Conservation (phyloP, 495 filamentous ascomycete species). For the Gamarada debralockiae region DNA sequence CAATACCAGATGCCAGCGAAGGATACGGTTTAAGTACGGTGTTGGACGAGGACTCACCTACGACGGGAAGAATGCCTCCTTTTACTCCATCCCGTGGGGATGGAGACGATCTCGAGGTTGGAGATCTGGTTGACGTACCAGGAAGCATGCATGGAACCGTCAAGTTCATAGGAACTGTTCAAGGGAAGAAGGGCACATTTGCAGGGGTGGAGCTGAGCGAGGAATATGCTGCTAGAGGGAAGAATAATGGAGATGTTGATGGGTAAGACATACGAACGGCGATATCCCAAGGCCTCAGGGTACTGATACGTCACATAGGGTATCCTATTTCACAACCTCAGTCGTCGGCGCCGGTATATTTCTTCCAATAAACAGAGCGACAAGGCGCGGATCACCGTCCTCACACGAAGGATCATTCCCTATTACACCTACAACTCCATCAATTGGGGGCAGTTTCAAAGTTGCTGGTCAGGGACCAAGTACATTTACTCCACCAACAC, state of each 20-base stretch:
- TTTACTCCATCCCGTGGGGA: conserved; percentile 32
- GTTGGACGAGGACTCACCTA: conserved; percentile 39
- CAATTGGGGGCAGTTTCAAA: conserved; percentile 46
- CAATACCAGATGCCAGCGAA: conserved; percentile 57
- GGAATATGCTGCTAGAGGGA: conserved; percentile 77
- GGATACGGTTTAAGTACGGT: conserved; percentile 52
- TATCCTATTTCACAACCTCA: conserved; percentile 79
- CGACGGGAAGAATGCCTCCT: conserved; percentile 33
- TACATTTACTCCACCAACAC: conserved; percentile 61
- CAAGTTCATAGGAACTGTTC: conserved; percentile 82
- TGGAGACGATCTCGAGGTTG: conserved; percentile 61
- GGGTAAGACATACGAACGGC: conserved; percentile 55
- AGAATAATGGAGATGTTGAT: conserved; percentile 96
- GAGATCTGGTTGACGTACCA: conserved; percentile 90
- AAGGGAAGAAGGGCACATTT: conserved; percentile 87
- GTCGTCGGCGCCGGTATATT: conserved; percentile 87
- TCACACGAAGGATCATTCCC: conserved; percentile 56
- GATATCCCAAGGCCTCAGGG: background rate
- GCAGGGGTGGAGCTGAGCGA: conserved; percentile 88
- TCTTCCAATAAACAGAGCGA: conserved; percentile 80
- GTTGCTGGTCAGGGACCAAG: conserved; percentile 44
- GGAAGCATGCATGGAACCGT: conserved; percentile 90
- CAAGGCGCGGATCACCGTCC: conserved; percentile 60
- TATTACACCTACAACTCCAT: conserved; percentile 64
- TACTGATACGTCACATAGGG: conserved; percentile 39